Evolutionary conservation across 768 basidiomycete genomes (phyloP), one percentile per base, ranked within the genome.

Genomic region (Hebeloma cylindrosporum): DNA sequence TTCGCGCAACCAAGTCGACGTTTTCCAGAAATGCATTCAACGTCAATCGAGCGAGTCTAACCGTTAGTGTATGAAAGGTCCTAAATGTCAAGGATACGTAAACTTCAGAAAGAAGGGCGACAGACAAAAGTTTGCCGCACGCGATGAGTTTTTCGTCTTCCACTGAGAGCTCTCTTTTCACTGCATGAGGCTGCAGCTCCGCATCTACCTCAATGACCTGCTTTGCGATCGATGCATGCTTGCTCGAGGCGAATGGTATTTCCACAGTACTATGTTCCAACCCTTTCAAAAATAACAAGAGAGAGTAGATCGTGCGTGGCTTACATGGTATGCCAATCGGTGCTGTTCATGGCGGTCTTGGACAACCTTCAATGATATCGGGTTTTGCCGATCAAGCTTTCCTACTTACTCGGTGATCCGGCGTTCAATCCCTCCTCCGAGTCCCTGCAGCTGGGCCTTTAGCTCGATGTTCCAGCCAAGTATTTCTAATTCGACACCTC

Each of bases 21-120:
- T 93, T 93, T 60, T 95, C 93, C 35, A 96, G 73, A 66, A 89
- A 94, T 10, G 83, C 83, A 55, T 96, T 96, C 37, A 87, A 73
- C 0, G 85, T 80, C 36, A 96, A 72, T 44, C 93, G 79, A 3
- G 90, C 84, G n/a, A 95, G 69, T 26, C 93, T 83, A 47, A 94
- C 72, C 0, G 93, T 96, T 42, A 90, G 68, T 1, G 88, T 89
- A 17, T 74, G 76, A 64, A 87, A 88, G 10, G 73, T 83, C 42
- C 90, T 91, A 51, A 21, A 33, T 17, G 14, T 13, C 26, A 11
- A 20, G 10, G 10, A 34, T 37, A 17, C 27, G 17, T n/a, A n/a
- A n/a, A n/a, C n/a, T 29, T 57, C 45, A 37, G 51, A 25, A 14
- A 29, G n/a, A n/a, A n/a, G n/a, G n/a, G n/a, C n/a, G n/a, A n/a